A percentile compares a stretch with the other conserved stretches of the same genome.
Evolutionary conservation across 2,329 filamentous ascomycete genomes (phyloP).

Genomic region (Fusarium longipes): DNA sequence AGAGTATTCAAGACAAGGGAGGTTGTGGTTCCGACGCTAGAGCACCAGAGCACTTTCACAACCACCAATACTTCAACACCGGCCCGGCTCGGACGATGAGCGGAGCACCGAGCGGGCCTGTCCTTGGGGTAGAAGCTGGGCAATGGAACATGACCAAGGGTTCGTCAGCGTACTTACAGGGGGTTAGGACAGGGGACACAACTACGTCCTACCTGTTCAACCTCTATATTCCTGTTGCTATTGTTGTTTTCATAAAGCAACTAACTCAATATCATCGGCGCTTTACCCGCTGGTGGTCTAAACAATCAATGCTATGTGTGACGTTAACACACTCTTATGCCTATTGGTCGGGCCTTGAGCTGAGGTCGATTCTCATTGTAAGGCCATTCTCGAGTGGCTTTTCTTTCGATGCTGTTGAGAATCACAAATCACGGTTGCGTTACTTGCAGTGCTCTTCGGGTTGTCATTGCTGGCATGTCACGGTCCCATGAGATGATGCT

Average conservation of each 20-base stretch:
- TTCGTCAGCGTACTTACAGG: slow-evolving; percentile 25
- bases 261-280: slow-evolving; percentile 16
- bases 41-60: slow-evolving; percentile 32
- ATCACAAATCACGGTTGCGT: slow-evolving; percentile 12
- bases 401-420: slow-evolving; percentile 14
- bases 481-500: slow-evolving; percentile 19
- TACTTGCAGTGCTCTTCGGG: slow-evolving; percentile 10
- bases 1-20: slow-evolving; percentile 33
- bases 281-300: slow-evolving; percentile 22
- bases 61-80: slow-evolving; percentile 34
- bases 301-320: slow-evolving; percentile 5
- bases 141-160: slow-evolving; percentile 30
- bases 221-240: slow-evolving; percentile 30
- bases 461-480: slow-evolving; percentile 8
- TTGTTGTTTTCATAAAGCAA: slow-evolving; percentile 22
- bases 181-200: slow-evolving; percentile 15
- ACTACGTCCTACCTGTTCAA: slow-evolving; percentile 16
- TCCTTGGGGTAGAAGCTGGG: slow-evolving; percentile 20
- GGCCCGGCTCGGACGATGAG: slow-evolving; percentile 46
- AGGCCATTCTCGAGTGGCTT: slow-evolving; percentile 14
- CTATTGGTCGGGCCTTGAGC: slow-evolving; percentile 13
- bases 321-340: slow-evolving; percentile 7
- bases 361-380: slow-evolving; percentile 7
- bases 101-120: slow-evolving; percentile 43
- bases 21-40: slow-evolving; percentile 32